Percentiles rank a stretch among this genome's conserved stretches.
phyloP scores from a whole-genome alignment of 352 stramenopile species.

The Saprolegnia parasitica region DNA sequence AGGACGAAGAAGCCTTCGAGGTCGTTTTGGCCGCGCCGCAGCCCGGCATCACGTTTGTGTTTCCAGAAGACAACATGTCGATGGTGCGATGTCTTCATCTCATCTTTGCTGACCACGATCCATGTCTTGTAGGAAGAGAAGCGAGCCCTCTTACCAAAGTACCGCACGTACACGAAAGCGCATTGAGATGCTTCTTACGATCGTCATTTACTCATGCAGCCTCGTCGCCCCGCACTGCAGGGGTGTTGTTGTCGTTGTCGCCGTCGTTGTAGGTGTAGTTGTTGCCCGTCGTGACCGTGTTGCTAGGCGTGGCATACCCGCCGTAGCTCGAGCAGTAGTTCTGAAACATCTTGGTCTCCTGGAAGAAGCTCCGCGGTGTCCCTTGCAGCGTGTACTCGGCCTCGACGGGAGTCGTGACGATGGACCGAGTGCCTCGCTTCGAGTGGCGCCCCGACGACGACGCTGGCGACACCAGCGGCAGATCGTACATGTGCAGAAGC shows the following conservation, averaged over 20 bases:
- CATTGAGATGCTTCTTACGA: conserved; percentile 14
- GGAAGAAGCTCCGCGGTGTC: conserved; percentile 26
- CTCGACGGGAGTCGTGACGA: conserved; percentile 37
- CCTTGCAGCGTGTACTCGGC: conserved; percentile 7
- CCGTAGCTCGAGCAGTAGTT: conserved; percentile 84
- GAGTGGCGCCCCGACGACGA: neutral
- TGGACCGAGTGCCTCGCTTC: conserved; percentile 36
- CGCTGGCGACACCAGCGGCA: neutral
- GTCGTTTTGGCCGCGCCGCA: conserved; percentile 33
- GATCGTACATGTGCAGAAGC: conserved; percentile 24
- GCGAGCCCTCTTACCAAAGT: conserved; percentile 68
- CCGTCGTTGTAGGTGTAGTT: neutral
- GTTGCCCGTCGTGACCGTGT: neutral
- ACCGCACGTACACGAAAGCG: conserved; percentile 50
- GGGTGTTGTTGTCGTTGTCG: neutral
- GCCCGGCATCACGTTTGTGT: conserved; percentile 47
- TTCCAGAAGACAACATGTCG: conserved; percentile 48
- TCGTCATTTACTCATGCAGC: neutral
- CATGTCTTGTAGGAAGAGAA: conserved; percentile 59
- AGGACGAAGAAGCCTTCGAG: neutral
- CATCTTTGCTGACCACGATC: neutral
- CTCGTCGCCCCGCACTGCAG: neutral
- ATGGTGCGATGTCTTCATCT: conserved; percentile 39
- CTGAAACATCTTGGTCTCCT: conserved; percentile 48
- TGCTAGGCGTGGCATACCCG: conserved; percentile 51